phyloP scores from a whole-genome alignment of 2,329 filamentous ascomycete species.

The Exophiala sp. region DNA sequence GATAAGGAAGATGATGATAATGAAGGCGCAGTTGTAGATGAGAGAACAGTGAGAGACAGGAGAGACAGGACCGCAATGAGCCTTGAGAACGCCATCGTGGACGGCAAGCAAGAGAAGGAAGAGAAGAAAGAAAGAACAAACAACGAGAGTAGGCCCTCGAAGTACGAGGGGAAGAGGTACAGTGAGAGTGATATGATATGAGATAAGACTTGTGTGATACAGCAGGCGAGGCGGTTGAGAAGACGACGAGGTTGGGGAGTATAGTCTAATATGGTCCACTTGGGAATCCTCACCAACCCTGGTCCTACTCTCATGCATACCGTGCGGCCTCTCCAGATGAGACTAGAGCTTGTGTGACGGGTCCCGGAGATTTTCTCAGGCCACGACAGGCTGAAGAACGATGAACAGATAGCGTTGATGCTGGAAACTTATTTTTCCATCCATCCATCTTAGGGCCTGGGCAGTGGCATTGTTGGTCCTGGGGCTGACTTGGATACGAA shows the following conservation, averaged over 20 bases:
- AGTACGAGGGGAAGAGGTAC: background rate
- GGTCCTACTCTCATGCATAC: conserved; percentile 8
- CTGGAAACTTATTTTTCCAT: conserved; percentile 1
- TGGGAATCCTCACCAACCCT: conserved; percentile 6
- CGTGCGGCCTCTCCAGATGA: conserved; percentile 15
- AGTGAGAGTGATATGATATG: conserved; percentile 7
- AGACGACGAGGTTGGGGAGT: conserved; percentile 15
- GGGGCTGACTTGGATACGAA: conserved; percentile 12
- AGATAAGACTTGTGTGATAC: conserved; percentile 4
- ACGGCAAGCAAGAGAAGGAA: background rate
- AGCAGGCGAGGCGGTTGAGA: conserved; percentile 5
- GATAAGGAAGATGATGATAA: conserved; percentile 10
- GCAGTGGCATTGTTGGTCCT: conserved; percentile 19
- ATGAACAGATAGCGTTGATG: conserved; percentile 11
- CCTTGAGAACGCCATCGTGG: conserved; percentile 21
- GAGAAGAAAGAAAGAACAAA: conserved; percentile 5
- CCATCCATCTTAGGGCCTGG: conserved; percentile 12
- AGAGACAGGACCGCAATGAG: conserved; percentile 19
- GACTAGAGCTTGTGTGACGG: conserved; percentile 13
- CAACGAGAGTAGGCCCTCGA: conserved; percentile 13
- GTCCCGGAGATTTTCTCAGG: conserved; percentile 9
- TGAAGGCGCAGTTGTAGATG: conserved; percentile 14
- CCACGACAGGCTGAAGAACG: conserved; percentile 7
- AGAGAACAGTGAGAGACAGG: conserved; percentile 25
- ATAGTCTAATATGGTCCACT: conserved; percentile 12